Evolutionary conservation across 495 filamentous ascomycete species (phyloP).

Genomic region (Lasiosphaeria hispida): DNA sequence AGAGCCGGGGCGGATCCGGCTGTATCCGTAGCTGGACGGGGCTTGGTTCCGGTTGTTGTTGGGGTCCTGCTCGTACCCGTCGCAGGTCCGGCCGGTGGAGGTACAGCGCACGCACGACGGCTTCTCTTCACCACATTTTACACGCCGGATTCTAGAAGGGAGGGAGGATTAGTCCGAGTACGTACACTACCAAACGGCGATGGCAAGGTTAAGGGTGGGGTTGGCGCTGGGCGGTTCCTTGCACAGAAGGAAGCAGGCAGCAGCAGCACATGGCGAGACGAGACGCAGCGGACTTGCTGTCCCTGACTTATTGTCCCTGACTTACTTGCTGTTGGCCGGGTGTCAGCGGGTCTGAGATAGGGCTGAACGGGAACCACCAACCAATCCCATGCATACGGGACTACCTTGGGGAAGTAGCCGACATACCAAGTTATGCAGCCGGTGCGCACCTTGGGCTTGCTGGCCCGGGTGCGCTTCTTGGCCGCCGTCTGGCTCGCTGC

Average conservation of each 20-base stretch:
- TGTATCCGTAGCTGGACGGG: background rate
- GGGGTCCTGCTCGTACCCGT: constrained; percentile 36
- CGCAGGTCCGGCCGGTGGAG: constrained; percentile 42
- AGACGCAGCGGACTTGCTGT: no score
- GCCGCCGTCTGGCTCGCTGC: constrained; percentile 1
- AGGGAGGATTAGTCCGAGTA: no score
- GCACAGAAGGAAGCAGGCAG: no score
- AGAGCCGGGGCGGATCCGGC: constrained; percentile 2
- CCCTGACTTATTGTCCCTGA: background rate
- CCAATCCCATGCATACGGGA: no score
- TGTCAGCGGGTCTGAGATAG: background rate
- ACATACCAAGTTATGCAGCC: constrained; percentile 34
- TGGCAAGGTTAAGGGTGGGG: no score
- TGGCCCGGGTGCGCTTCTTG: constrained; percentile 32
- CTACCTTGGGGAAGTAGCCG: no score
- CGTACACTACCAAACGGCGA: no score
- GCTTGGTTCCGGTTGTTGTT: no score
- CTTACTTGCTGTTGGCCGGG: constrained; percentile 22
- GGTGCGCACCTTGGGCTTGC: constrained; percentile 34
- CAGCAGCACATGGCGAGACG: no score
- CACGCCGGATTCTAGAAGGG: constrained; percentile 26
- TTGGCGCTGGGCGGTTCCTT: no score
- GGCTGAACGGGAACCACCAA: no score
- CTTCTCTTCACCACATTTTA: constrained; percentile 44
- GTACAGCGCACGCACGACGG: constrained; percentile 42